Evolutionary conservation across 108 stramenopile genomes (phyloP).

Genomic region (Skeletonema marinoi): DNA sequence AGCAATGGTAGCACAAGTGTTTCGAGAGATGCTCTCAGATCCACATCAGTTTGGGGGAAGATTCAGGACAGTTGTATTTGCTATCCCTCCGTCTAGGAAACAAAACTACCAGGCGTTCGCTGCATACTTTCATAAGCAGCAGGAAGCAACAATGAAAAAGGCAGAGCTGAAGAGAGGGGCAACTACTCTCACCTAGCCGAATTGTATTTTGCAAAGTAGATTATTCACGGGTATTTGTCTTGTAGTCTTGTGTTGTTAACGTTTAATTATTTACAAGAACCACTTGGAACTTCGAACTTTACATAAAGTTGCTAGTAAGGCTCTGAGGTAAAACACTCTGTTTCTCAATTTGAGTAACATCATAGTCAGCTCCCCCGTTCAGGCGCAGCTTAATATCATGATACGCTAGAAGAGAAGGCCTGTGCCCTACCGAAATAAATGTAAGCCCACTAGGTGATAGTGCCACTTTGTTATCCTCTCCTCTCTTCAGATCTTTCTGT

Average conservation of each 20-base stretch:
- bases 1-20: constrained; percentile 52
- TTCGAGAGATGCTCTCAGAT: constrained; percentile 52
- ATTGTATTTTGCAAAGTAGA: neutral
- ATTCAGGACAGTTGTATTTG: constrained; percentile 57
- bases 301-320: neutral
- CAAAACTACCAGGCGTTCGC: constrained; percentile 59
- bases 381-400: constrained; percentile 84
- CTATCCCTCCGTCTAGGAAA: constrained; percentile 54
- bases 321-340: neutral
- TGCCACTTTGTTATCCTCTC: constrained; percentile 8
- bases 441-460: constrained; percentile 73
- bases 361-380: constrained; percentile 51
- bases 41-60: constrained; percentile 41
- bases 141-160: neutral
- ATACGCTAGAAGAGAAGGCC: constrained; percentile 85
- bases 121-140: constrained; percentile 47
- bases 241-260: neutral
- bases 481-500: constrained; percentile 43
- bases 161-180: neutral
- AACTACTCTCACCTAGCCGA: neutral
- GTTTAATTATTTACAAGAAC: neutral
- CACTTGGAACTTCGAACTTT: neutral
- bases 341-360: constrained; percentile 31
- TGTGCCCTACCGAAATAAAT: constrained; percentile 93
- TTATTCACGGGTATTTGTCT: neutral